phyloP scores from a whole-genome alignment of 169 alveolate species.

The Toxoplasma gondii region DNA sequence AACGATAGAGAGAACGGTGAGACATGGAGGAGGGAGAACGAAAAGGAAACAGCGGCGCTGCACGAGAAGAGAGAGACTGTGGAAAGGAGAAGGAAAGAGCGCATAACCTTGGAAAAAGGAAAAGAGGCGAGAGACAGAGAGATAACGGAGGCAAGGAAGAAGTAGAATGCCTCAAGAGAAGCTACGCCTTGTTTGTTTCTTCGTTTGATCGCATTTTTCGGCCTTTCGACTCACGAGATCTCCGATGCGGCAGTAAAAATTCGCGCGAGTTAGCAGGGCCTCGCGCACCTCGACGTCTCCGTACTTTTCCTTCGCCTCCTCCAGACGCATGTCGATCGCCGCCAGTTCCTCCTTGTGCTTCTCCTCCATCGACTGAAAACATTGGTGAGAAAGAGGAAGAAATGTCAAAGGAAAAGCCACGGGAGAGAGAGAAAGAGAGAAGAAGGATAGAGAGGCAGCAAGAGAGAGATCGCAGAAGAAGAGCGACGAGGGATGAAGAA shows the following conservation, averaged over 20 bases:
- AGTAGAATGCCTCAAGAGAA: too few species aligned
- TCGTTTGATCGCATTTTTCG: too few species aligned
- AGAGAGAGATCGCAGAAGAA: neutral
- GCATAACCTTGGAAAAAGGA: neutral
- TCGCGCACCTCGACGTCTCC: slow-evolving; percentile 93
- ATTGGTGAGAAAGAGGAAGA: neutral
- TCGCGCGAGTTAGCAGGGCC: slow-evolving; percentile 89
- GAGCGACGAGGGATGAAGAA: too few species aligned
- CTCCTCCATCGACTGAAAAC: slow-evolving; percentile 34
- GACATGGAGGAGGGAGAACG: neutral
- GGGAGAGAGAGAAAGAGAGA: neutral
- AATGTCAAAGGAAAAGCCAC: neutral
- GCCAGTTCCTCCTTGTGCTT: slow-evolving; percentile 50
- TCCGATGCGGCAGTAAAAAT: slow-evolving; percentile 83
- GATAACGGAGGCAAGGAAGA: too few species aligned
- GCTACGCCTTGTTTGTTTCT: too few species aligned
- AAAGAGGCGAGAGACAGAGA: too few species aligned
- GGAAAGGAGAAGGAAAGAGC: neutral
- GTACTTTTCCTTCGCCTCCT: slow-evolving; percentile 89
- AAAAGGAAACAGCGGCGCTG: neutral
- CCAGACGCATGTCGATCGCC: slow-evolving; percentile 41
- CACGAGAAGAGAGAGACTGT: neutral
- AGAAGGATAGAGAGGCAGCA: neutral
- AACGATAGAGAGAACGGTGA: neutral
- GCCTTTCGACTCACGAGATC: slow-evolving; percentile 70